Evolutionary conservation across 306 rosid genomes (phyloP).

Genomic region (Lagenaria siceraria): DNA sequence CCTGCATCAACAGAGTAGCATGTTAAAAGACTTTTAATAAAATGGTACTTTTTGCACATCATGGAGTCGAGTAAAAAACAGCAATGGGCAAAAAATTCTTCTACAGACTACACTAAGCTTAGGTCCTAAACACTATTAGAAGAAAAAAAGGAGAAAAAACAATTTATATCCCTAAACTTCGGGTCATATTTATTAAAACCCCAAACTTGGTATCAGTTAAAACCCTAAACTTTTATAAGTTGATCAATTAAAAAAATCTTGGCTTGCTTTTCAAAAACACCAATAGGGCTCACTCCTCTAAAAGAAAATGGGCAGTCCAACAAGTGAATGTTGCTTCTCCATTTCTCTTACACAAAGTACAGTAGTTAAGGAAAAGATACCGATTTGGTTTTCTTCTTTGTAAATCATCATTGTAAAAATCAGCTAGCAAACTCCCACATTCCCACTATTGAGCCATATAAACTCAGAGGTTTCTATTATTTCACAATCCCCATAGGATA

Average conservation of each 20-base stretch:
- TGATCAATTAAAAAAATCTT: not conserved
- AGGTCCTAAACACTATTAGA: not conserved
- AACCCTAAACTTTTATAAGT: too few relatives aligned
- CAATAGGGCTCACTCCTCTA: not conserved
- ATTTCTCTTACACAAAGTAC: not conserved
- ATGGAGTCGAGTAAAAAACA: not conserved
- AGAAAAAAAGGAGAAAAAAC: too few relatives aligned
- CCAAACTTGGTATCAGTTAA: too few relatives aligned
- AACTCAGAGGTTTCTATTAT: not conserved
- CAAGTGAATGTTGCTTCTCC: not conserved
- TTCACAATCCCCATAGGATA: not conserved
- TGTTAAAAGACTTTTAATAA: not conserved
- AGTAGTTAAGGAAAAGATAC: not conserved
- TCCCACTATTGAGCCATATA: not conserved
- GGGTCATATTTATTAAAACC: too few relatives aligned
- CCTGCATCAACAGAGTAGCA: conserved; percentile 34
- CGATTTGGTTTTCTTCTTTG: not conserved
- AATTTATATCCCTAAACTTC: too few relatives aligned
- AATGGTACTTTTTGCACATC: not conserved
- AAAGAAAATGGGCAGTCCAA: not conserved
- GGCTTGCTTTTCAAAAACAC: not conserved
- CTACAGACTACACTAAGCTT: not conserved
- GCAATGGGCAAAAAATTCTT: not conserved
- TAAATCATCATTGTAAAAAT: not conserved
- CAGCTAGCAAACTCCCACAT: not conserved